Percentiles rank a stretch among this genome's conserved stretches.
Evolutionary conservation across 2,329 filamentous ascomycete species (phyloP).

Genomic region (Colletotrichum aenigma): DNA sequence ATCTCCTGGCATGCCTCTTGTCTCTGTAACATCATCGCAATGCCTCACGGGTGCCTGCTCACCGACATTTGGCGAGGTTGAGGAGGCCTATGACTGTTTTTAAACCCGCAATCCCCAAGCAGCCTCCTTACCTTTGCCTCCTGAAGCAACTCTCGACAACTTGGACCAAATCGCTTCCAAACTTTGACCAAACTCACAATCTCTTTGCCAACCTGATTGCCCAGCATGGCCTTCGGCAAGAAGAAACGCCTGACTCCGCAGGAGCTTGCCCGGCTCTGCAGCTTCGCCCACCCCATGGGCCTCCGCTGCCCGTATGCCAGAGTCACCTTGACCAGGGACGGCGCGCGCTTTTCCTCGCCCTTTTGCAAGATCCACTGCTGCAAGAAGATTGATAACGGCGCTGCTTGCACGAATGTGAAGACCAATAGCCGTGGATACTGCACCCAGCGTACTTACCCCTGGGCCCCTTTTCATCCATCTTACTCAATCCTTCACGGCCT

Average conservation of each 20-base stretch:
- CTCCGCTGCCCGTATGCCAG: conserved; percentile 3
- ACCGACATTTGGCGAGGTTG: neutral
- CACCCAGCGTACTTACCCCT: conserved; percentile 1
- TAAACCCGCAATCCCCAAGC: neutral
- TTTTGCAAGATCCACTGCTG: conserved; percentile 21
- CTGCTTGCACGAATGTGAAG: conserved; percentile 13
- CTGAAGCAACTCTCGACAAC: neutral
- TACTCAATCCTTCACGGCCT: neutral
- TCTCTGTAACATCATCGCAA: neutral
- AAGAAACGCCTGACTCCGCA: neutral
- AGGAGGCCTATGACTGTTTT: neutral
- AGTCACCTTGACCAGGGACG: conserved; percentile 13
- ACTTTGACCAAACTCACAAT: neutral
- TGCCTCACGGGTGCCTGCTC: neutral
- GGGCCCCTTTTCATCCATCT: neutral
- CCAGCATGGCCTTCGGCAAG: conserved; percentile 1
- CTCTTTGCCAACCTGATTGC: neutral
- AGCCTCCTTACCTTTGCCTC: neutral
- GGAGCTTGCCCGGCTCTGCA: conserved; percentile 14
- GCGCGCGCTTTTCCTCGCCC: neutral
- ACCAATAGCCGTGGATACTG: conserved; percentile 15
- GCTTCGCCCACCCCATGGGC: neutral
- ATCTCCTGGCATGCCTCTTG: neutral
- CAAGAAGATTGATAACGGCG: conserved; percentile 12
- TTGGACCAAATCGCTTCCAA: neutral